Base-by-base conservation (phyloP, 108 stramenopile species). In the Fragilaria radians region DNA sequence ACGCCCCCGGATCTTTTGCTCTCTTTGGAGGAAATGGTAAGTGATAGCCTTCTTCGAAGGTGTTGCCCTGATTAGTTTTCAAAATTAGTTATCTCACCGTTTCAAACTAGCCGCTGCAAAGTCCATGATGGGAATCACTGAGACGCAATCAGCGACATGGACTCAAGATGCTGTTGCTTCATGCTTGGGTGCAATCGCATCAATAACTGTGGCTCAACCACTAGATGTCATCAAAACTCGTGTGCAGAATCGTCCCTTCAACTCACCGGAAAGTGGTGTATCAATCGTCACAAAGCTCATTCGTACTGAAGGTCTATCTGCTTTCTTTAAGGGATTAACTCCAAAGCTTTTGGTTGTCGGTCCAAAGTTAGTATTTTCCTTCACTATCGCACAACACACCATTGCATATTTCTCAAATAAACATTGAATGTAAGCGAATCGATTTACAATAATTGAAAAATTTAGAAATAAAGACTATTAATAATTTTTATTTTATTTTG, bases 261-360 rank as follows among this genome's bases (percentile, higher is more conserved):
- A 89, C 50, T 79, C 80, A 14, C 84, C 80, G 4, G 80, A 84
- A 53, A 72, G 76, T 22, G 88, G 88, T 32, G 34, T 68, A 59
- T 53, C 74, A 24, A 82, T 89, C 33, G 59, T 89, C 48, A 66
- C 59, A 26, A 65, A 83, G 26, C 60, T 85, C 54, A 70, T 89
- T 25, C 54, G 74, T 27, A 81, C 83, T 18, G 88, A 89, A 66
- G 88, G 88, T 14, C 30, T 63, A 27, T 59, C 69, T 30, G 85
- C 77, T 29, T 71, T 89, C 52, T 89, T 89, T 69, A 89, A 89
- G 61, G 88, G 88, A 9, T 62, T 89, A 29, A 73, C 78, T 27
- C 88, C 88, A 18, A 89, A 89, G 76, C 62, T 89, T 1, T 22
- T 86, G 25, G 85, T 89, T 19, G 84, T 89, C 18, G 88, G 88